Base-by-base conservation (phyloP, 345 rosid genomes). In the Eucalyptus guilfoylei region DNA sequence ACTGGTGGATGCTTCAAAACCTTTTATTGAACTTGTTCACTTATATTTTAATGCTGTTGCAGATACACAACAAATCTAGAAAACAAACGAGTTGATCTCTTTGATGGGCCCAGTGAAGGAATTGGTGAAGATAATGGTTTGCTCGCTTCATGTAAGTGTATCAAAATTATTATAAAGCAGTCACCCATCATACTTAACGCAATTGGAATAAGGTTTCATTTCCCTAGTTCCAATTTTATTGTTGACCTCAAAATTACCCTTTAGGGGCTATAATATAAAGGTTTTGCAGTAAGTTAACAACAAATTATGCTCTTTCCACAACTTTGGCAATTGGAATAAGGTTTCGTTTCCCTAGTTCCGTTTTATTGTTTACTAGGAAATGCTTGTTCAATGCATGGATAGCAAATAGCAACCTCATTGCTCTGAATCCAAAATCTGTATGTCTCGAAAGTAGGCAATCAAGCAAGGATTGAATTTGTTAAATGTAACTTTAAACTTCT, bases 101-200 rank as follows among this genome's bases (percentile, higher is more conserved):
- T 97, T 90, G 98, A 97, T 88, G 98, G 47, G 47, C 85, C 85
- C 98, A 89, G 96, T 44, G 99, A 97, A 91, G 98, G 93, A n/a
- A 93, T 92, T 89, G 93, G 91, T 90, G 99, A 97, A 92, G 98
- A 96, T 40, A 96, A 97, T 92, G 98, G 93, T 86, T 93, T 97
- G 94, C 89, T 96, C 24, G 99, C 98, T 92, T 96, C 99, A 86
- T 89, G 99, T 97, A 93, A 93, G 98, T 86, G 88, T 49, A 86
- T 60, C 49, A 45, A 49, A 49, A 32, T 54, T 76, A 21, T 76
- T 40, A 76, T 76, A 54, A 76, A 76, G 85, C 16, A 24, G 47
- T 76, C 30, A 40, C 47, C 44, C 85, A 40, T 76, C 26, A 40
- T 76, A 76, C 30, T 37, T 76, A 37, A 76, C 4, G 30, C 47